Conservation (phyloP, 148 eudicot species). For the Rhododendron simsii region DNA sequence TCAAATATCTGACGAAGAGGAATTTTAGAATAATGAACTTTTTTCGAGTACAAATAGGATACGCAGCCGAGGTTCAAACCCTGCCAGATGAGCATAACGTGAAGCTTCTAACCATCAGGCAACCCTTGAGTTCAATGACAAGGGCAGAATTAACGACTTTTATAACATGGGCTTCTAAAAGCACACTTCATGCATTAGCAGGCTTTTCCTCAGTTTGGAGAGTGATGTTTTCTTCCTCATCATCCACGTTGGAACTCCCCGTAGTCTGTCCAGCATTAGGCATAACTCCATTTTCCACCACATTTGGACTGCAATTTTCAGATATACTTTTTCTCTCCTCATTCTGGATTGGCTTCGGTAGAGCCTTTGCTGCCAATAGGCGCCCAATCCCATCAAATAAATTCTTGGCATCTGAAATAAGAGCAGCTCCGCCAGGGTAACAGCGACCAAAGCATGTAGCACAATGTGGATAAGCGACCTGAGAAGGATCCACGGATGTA, state of each 20-base stretch:
- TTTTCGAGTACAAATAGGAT: background rate
- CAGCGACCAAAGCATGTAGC: conserved; percentile 91
- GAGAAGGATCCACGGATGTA: conserved; percentile 11
- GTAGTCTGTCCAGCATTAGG: conserved; percentile 31
- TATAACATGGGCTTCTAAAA: background rate
- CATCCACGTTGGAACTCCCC: conserved; percentile 21
- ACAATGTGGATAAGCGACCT: conserved; percentile 92
- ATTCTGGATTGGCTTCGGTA: conserved; percentile 45
- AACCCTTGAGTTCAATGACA: background rate
- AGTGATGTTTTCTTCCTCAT: conserved; percentile 21
- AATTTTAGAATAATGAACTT: background rate
- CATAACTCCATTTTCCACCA: conserved; percentile 49
- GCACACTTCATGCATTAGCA: conserved; percentile 3
- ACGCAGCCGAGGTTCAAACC: background rate
- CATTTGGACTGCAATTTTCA: conserved; percentile 44
- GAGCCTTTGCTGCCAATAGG: conserved; percentile 58
- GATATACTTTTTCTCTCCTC: conserved; percentile 26
- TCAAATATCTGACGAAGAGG: background rate
- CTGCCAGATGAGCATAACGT: background rate
- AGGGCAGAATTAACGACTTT: background rate
- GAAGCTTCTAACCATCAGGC: background rate
- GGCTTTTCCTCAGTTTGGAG: conserved; percentile 18
- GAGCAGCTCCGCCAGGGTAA: conserved; percentile 73
- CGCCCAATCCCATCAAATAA: conserved; percentile 72
- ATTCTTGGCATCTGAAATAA: conserved; percentile 58